Conservation (phyloP, 2,329 filamentous ascomycete species). For the Monilinia fructigena region DNA sequence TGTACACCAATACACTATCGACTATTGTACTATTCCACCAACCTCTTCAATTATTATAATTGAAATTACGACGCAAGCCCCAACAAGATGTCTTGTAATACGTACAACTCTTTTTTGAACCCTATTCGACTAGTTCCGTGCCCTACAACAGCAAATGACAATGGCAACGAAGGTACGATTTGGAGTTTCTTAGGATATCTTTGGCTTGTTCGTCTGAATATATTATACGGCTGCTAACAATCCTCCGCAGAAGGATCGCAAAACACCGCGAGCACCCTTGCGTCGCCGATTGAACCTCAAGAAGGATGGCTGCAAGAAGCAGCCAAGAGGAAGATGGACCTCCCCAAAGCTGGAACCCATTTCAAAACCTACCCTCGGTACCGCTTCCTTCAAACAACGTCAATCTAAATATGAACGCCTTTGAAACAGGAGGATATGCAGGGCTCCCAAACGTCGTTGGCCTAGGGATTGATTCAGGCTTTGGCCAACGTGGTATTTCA, state of each 20-base stretch:
- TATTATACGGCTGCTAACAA: not conserved
- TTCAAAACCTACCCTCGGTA: not conserved
- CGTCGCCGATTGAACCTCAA: not conserved
- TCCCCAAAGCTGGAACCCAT: not conserved
- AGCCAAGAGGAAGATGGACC: not conserved
- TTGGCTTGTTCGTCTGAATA: not conserved
- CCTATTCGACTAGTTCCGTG: not conserved
- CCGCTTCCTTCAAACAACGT: too few relatives aligned
- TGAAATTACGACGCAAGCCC: not conserved
- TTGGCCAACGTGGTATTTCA: not conserved
- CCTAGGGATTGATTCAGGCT: not conserved
- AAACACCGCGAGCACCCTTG: not conserved
- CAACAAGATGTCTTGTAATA: conserved; percentile 7
- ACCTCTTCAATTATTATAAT: not conserved
- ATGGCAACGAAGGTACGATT: not conserved
- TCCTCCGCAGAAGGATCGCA: not conserved
- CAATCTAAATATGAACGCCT: not conserved
- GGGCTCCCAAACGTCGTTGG: not conserved
- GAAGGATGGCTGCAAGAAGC: not conserved
- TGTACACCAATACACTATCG: not conserved
- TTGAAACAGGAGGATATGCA: not conserved
- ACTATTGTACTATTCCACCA: not conserved
- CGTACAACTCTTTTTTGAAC: not conserved
- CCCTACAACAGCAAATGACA: not conserved
- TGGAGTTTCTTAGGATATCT: not conserved